phyloP scores from a whole-genome alignment of 805 yeast genomes.

The Candida stauntonica region DNA sequence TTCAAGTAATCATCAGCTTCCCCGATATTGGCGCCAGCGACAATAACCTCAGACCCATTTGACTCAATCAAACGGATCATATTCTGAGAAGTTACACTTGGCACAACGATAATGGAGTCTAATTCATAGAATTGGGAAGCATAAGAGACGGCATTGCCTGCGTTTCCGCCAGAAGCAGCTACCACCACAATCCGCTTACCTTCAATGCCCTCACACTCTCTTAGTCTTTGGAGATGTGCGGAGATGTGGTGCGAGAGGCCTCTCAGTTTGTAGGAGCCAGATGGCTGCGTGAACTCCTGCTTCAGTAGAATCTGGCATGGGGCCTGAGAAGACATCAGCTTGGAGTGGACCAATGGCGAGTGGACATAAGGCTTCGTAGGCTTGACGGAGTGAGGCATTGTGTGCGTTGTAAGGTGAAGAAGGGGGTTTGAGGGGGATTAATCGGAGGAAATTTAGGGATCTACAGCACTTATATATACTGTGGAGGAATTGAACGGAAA shows the following conservation, averaged over 20 bases:
- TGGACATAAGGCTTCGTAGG: conserved; percentile 22
- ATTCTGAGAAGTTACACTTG: conserved; percentile 40
- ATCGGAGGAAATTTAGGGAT: too few relatives aligned
- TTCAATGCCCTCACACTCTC: conserved; percentile 21
- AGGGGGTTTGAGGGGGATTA: too few relatives aligned
- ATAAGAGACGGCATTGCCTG: conserved; percentile 51
- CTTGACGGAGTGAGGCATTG: conserved; percentile 2
- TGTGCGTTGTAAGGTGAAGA: conserved; percentile 1
- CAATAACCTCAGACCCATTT: conserved; percentile 48
- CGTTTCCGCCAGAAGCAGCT: conserved; percentile 55
- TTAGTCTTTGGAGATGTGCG: conserved; percentile 27
- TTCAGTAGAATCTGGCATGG: conserved; percentile 42
- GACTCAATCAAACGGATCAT: conserved; percentile 42
- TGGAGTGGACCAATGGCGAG: conserved; percentile 38
- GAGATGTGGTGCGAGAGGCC: conserved; percentile 48
- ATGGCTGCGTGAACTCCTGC: conserved; percentile 50
- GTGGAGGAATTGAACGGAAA: too few relatives aligned
- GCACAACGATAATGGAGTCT: conserved; percentile 55
- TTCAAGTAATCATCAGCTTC: conserved; percentile 47
- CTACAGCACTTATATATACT: too few relatives aligned
- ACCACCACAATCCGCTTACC: conserved; percentile 36
- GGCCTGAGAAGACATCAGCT: conserved; percentile 24
- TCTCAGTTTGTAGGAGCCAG: conserved; percentile 54
- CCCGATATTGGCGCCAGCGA: conserved; percentile 42
- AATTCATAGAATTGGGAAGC: conserved; percentile 36